Evolutionary conservation across 768 basidiomycete species (phyloP).

Genomic region (Amyloporia xantha): DNA sequence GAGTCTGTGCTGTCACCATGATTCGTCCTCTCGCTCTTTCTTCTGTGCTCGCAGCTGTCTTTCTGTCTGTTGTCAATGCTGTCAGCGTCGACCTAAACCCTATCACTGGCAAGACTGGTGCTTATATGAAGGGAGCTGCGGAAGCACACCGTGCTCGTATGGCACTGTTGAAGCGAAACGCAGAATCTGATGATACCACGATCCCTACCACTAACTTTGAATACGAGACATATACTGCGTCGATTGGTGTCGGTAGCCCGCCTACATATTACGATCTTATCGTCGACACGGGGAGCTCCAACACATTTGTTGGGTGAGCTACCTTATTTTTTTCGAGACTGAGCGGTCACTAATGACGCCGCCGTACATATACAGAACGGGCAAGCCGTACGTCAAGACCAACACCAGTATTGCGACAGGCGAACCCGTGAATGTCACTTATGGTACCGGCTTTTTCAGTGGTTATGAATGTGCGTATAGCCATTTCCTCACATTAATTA

Average conservation of each 20-base stretch:
- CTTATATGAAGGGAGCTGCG: background rate
- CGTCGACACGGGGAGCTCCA: conserved; percentile 44
- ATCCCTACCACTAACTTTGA: background rate
- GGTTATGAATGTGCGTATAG: conserved; percentile 35
- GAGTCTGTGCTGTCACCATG: background rate
- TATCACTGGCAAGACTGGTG: background rate
- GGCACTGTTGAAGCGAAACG: background rate
- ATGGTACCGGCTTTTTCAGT: conserved; percentile 47
- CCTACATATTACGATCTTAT: conserved; percentile 43
- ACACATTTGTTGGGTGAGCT: conserved; percentile 1
- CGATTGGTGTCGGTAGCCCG: conserved; percentile 47
- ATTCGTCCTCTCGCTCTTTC: background rate
- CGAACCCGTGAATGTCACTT: conserved; percentile 37
- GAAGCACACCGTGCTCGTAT: background rate
- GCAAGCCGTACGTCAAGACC: conserved; percentile 37
- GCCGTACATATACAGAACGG: background rate
- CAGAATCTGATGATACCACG: background rate
- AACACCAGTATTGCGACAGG: conserved; percentile 37
- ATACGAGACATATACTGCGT: conserved; percentile 43
- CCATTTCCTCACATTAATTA: background rate
- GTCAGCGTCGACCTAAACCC: background rate
- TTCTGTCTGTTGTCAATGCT: background rate
- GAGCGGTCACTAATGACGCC: background rate
- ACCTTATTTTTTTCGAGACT: background rate
- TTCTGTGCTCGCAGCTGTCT: background rate